Evolutionary conservation across 129 eudicot genomes (phyloP).

Genomic region (Deinandra increscens): DNA sequence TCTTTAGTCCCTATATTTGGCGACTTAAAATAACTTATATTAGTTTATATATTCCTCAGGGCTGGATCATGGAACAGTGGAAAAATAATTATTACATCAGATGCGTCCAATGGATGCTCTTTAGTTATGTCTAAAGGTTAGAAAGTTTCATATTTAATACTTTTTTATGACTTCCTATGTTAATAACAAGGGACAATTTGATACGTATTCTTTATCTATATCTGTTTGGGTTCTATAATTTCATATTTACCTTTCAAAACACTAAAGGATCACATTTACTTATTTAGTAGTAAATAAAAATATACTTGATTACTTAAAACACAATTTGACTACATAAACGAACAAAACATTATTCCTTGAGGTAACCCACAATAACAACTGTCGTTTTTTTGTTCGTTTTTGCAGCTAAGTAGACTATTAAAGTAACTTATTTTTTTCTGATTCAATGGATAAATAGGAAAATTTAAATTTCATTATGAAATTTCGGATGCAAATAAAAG

Average conservation of each 20-base stretch:
- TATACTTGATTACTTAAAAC: not conserved
- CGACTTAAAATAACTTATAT: not conserved
- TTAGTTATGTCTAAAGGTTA: slow-evolving; percentile 98
- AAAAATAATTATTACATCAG: slow-evolving; percentile 94
- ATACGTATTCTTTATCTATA: not conserved
- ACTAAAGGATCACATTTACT: not conserved
- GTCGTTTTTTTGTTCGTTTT: not conserved
- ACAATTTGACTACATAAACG: not conserved
- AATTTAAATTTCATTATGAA: not conserved
- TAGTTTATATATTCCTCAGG: slow-evolving; percentile 40
- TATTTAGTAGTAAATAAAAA: not conserved
- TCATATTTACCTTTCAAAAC: not conserved
- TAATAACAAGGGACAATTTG: not conserved
- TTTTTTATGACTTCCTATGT: not conserved
- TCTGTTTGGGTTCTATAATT: not conserved
- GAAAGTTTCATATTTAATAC: slow-evolving; percentile 6
- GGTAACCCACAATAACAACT: not conserved
- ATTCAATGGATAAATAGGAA: not conserved
- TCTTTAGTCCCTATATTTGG: slow-evolving; percentile 47
- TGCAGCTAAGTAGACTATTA: not conserved
- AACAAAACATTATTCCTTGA: not conserved
- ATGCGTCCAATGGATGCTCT: slow-evolving; percentile 89
- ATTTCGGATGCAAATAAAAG: not conserved
- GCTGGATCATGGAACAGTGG: slow-evolving; percentile 99
- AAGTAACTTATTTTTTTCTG: not conserved